These are phyloP conservation scores for Diutina neorugosa DNA, from an alignment of 1,139 yeast species.

Conservation along the genomic window DNA sequence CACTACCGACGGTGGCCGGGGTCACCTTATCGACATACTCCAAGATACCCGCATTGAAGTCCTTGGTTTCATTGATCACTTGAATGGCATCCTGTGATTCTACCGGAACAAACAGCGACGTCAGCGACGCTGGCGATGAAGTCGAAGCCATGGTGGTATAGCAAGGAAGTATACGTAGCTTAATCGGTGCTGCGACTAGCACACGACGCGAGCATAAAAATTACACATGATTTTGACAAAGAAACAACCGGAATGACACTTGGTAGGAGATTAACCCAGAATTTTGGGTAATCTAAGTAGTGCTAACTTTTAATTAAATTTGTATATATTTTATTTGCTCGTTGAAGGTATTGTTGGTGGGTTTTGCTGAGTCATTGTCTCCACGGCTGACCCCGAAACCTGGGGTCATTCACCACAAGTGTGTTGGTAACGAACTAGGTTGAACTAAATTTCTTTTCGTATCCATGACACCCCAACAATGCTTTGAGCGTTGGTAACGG, in stretches of 20 bases:
- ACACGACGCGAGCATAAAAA: neutral
- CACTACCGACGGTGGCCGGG: conserved; percentile 32
- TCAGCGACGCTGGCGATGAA: conserved; percentile 9
- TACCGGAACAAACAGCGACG: conserved; percentile 33
- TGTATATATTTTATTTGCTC: neutral
- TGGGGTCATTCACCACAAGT: neutral
- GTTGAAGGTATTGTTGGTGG: neutral
- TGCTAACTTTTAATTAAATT: too few relatives aligned
- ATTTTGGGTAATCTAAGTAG: too few relatives aligned
- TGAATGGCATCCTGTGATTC: conserved; percentile 46
- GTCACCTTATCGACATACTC: conserved; percentile 25
- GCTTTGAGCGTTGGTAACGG: neutral
- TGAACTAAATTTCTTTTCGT: neutral
- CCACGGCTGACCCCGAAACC: neutral
- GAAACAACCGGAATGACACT: neutral
- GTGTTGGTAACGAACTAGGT: neutral
- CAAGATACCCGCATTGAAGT: conserved; percentile 35
- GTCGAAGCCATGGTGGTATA: neutral
- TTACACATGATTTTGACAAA: neutral
- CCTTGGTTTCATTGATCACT: conserved; percentile 67
- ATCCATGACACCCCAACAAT: neutral
- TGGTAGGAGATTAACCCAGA: neutral
- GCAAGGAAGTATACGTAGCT: neutral
- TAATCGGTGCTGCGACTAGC: neutral
- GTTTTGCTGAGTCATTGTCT: neutral